These are phyloP conservation scores for Heliamphora exappendiculata DNA, from an alignment of 148 eudicot species.

Conservation along the genomic window DNA sequence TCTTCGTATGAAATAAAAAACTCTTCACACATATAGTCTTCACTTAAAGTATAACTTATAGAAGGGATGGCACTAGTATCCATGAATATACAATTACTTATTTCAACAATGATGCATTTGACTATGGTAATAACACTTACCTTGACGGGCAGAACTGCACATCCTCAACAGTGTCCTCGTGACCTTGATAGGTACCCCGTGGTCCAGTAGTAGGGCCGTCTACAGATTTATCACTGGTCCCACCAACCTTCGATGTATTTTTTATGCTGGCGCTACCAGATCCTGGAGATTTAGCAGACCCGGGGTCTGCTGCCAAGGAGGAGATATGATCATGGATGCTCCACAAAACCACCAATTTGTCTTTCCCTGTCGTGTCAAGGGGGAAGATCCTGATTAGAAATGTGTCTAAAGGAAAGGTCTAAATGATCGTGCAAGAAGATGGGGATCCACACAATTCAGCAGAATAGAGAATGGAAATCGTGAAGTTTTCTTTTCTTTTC, in stretches of 20 bases:
- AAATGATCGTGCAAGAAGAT: background rate
- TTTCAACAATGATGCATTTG: background rate
- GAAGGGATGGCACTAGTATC: background rate
- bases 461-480: background rate
- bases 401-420: background rate
- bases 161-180: conserved; percentile 91
- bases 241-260: conserved; percentile 33
- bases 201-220: conserved; percentile 58
- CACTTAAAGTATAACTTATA: background rate
- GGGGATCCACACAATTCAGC: background rate
- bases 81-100: background rate
- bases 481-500: no score
- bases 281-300: conserved; percentile 47
- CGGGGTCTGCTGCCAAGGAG: conserved; percentile 57
- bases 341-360: conserved; percentile 88
- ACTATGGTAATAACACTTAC: conserved; percentile 27
- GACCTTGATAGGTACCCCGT: conserved; percentile 76
- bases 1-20: background rate
- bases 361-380: conserved; percentile 55
- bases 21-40: background rate
- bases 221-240: conserved; percentile 31
- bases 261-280: conserved; percentile 39
- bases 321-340: conserved; percentile 90
- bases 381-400: background rate
- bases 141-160: conserved; percentile 93